Evolutionary conservation across 2,329 filamentous ascomycete genomes (phyloP), one percentile per base, ranked within the genome.

Genomic region (Sporothrix schenckii): DNA sequence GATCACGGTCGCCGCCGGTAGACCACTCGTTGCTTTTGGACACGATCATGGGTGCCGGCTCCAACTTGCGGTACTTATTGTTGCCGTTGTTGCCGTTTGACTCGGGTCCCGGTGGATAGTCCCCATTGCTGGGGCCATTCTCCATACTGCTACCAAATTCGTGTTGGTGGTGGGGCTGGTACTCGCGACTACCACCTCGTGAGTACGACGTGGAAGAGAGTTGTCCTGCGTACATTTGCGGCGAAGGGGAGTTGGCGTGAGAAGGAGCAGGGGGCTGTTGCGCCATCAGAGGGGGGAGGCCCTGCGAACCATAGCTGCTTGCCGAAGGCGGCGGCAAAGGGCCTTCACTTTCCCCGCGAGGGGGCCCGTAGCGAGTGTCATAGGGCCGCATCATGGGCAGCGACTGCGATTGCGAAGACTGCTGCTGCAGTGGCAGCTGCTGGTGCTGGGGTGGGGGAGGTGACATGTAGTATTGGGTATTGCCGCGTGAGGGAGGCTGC

Each of bases 1-100:
- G 52, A 21, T 56, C 66, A 10, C 39, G 39, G 10, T 58, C 53
- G 41, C 44, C 54, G 27, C 41, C 66, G 3, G 54, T 3, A 14
- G 66, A 44, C 66, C 66, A 69, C 54, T 61, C 66, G 44, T 50
- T 60, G 41, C 54, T 41, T 39, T 34, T 63, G 58, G 68, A 49
- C 16, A 27, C 2, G 3, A 39, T 54, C 50, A 39, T 81, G 0
- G 86, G 86, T 0, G 86, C 86, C 11, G 86, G 86, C 72, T 87
- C 86, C 52, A 88, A 83, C 77, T 87, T 87, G 60, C 86, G 82
- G 75, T 87, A 88, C 74, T 86, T 86, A 30, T 66, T 68, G 65
- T 71, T 73, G 53, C 58, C 68, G 44, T 47, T 67, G 66, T 54
- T 54, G 65, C 65, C 41, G 50, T 67, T 67, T 27, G 47, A 52